These are phyloP conservation scores for Schwanniomyces etchellsii DNA, from an alignment of 1,139 yeast genomes.

Conservation along the genomic window DNA sequence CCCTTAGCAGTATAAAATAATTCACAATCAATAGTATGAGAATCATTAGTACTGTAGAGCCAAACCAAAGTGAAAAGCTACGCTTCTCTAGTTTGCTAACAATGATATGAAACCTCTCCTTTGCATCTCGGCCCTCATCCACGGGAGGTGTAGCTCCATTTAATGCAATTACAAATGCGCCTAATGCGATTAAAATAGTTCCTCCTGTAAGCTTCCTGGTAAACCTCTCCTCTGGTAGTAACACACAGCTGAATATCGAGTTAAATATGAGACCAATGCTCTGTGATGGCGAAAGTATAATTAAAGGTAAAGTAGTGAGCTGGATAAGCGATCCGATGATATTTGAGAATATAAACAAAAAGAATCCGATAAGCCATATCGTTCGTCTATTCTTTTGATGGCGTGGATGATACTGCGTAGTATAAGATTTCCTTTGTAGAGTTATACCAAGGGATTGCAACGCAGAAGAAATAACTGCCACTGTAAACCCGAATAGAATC, in stretches of 20 bases:
- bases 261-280: conserved; percentile 86
- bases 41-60: conserved; percentile 27
- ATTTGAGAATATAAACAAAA: conserved; percentile 67
- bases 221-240: conserved; percentile 65
- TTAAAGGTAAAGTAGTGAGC: conserved; percentile 76
- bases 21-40: conserved; percentile 20
- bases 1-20: conserved; percentile 11
- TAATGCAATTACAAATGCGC: conserved; percentile 78
- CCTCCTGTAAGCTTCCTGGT: conserved; percentile 56
- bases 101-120: conserved; percentile 22
- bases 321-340: conserved; percentile 80
- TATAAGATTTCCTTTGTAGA: conserved; percentile 65
- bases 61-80: conserved; percentile 34
- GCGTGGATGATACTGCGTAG: conserved; percentile 16
- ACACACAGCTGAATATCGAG: conserved; percentile 60
- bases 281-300: conserved; percentile 76
- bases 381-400: conserved; percentile 44
- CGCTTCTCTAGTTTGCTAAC: conserved; percentile 19
- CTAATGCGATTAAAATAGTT: conserved; percentile 61
- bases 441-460: conserved; percentile 81
- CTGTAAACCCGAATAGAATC: conserved; percentile 57
- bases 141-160: conserved; percentile 43
- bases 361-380: conserved; percentile 73
- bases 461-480: conserved; percentile 75
- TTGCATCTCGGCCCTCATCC: conserved; percentile 17